Percentiles rank a stretch among this genome's conserved stretches.
phyloP scores from a whole-genome alignment of 2,329 filamentous ascomycete species.

The Phialemoniopsis sp. region DNA sequence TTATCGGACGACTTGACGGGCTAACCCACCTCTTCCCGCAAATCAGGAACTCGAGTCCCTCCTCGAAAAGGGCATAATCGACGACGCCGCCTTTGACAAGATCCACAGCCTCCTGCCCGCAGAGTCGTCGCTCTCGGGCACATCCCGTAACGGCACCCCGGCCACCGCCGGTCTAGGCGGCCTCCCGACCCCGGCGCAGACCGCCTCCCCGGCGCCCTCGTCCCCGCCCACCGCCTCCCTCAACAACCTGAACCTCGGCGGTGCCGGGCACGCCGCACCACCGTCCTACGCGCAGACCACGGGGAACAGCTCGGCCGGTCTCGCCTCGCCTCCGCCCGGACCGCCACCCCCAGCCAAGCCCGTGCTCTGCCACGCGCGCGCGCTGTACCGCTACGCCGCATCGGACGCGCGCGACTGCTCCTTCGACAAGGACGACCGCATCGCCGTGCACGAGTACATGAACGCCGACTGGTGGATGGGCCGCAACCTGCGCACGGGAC shows the following conservation, averaged over 20 bases:
- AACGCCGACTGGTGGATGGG: constrained; percentile 98
- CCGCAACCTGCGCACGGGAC: constrained; percentile 73
- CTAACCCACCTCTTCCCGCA: too few species aligned
- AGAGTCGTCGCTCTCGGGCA: constrained; percentile 56
- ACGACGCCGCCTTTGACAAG: constrained; percentile 67
- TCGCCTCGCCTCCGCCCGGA: constrained; percentile 24
- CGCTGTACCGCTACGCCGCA: constrained; percentile 79
- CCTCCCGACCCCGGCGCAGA: constrained; percentile 22
- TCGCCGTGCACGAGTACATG: constrained; percentile 86
- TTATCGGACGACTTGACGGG: too few species aligned
- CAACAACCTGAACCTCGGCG: constrained; percentile 34
- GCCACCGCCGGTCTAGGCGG: constrained; percentile 24
- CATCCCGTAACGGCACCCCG: constrained; percentile 15
- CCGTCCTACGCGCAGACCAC: constrained; percentile 49
- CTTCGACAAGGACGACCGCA: constrained; percentile 74
- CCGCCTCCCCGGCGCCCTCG: constrained; percentile 14
- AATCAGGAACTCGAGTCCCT: constrained; percentile 87
- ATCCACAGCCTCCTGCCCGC: constrained; percentile 72
- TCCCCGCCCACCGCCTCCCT: constrained; percentile 30
- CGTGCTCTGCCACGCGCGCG: constrained; percentile 69
- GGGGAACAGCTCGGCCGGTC: constrained; percentile 13
- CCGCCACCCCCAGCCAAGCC: constrained; percentile 43
- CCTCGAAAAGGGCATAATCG: constrained; percentile 76
- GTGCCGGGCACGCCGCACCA: constrained; percentile 31
- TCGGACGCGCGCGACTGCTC: constrained; percentile 77